Evolutionary conservation across 257 asterid genomes (phyloP).

Genomic region (Scutellaria minor): DNA sequence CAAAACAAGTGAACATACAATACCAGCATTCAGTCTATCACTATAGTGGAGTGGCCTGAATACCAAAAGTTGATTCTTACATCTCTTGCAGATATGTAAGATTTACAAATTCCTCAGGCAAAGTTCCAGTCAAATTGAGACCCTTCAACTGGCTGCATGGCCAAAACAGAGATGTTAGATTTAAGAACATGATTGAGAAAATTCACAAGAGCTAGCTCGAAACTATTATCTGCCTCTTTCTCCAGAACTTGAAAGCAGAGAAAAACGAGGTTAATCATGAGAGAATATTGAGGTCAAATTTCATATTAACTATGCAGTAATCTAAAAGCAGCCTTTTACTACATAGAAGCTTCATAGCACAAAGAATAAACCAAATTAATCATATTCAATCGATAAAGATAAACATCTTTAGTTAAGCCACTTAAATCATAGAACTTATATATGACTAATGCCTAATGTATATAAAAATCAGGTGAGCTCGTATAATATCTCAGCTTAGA

Average conservation of each 20-base stretch:
- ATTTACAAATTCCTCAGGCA: conserved; percentile 70
- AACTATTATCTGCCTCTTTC: not conserved
- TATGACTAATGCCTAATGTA: not conserved
- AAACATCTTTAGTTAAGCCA: not conserved
- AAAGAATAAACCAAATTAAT: not conserved
- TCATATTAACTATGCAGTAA: not conserved
- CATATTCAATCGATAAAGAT: not conserved
- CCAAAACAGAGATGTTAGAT: conserved; percentile 29
- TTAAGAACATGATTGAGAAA: not conserved
- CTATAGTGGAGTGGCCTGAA: not conserved
- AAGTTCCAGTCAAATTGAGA: conserved; percentile 65
- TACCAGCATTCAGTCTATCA: not conserved
- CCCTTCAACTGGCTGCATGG: conserved; percentile 62
- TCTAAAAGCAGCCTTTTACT: not conserved
- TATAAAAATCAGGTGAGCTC: not conserved
- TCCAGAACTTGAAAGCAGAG: not conserved
- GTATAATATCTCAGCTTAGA: not conserved
- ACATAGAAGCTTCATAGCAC: not conserved
- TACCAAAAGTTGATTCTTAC: conserved; percentile 50
- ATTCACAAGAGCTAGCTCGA: not conserved
- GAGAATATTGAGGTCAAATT: too few relatives aligned
- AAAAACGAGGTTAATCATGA: not conserved
- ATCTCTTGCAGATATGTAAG: conserved; percentile 56
- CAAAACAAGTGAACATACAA: not conserved
- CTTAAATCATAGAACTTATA: not conserved